Conservation (phyloP, 1,139 yeast genomes). For the Saccharomyces pastorianus region DNA sequence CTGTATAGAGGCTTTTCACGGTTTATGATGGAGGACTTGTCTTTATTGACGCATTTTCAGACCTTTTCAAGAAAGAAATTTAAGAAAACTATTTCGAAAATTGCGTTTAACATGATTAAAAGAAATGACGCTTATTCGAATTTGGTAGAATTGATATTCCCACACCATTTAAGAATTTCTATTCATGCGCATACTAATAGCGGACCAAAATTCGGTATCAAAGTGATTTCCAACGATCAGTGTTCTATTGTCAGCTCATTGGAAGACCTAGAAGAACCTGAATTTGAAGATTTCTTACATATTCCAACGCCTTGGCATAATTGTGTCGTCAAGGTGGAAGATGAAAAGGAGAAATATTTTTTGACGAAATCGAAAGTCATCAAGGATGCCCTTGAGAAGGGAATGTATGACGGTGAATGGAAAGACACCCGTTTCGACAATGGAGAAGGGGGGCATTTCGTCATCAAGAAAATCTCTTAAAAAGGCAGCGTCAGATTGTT, state of each 20-base stretch:
- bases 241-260: slow-evolving; percentile 37
- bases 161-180: slow-evolving; percentile 50
- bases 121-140: slow-evolving; percentile 60
- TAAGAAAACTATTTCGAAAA: slow-evolving; percentile 44
- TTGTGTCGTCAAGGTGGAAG: slow-evolving; percentile 40
- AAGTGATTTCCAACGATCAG: slow-evolving; percentile 38
- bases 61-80: slow-evolving; percentile 40
- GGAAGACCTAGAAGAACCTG: slow-evolving; percentile 35
- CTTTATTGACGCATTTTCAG: slow-evolving; percentile 35
- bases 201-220: slow-evolving; percentile 54
- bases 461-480: slow-evolving; percentile 7
- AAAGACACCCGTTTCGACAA: slow-evolving; percentile 23
- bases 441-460: slow-evolving; percentile 32
- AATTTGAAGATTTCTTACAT: slow-evolving; percentile 43
- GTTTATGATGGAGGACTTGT: slow-evolving; percentile 53
- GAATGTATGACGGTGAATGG: slow-evolving; percentile 31
- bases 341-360: slow-evolving; percentile 20
- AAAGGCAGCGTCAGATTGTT: background rate
- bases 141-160: slow-evolving; percentile 50
- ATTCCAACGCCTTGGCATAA: slow-evolving; percentile 67
- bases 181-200: slow-evolving; percentile 52
- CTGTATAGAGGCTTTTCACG: slow-evolving; percentile 51
- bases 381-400: slow-evolving; percentile 31
- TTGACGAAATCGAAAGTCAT: slow-evolving; percentile 33
- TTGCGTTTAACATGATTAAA: slow-evolving; percentile 58